A percentile compares a stretch with the other conserved stretches of the same genome.
phyloP scores from a whole-genome alignment of 495 filamentous ascomycete species.

The Xylaria acuta region DNA sequence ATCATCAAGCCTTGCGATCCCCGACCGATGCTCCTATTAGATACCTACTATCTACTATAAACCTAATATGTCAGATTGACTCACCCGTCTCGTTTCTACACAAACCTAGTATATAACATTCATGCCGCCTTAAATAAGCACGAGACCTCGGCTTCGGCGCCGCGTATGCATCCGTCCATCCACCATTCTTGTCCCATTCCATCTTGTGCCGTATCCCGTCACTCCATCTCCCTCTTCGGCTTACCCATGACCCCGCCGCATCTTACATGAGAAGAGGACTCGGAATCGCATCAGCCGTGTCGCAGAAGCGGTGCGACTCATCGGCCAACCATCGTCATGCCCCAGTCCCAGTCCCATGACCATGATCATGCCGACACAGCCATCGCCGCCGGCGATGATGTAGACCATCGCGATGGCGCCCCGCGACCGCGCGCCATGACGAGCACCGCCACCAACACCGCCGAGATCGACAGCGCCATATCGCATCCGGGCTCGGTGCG shows the following conservation, averaged over 20 bases:
- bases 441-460: constrained; percentile 55
- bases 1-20: constrained; percentile 12
- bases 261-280: background rate
- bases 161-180: constrained; percentile 13
- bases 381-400: constrained; percentile 28
- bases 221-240: background rate
- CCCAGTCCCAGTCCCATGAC: background rate
- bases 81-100: background rate
- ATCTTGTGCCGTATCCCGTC: background rate
- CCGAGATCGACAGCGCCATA: constrained; percentile 75
- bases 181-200: background rate
- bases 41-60: background rate
- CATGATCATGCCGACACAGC: constrained; percentile 8
- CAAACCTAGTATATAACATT: background rate
- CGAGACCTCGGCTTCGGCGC: constrained; percentile 6
- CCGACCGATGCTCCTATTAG: background rate
- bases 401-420: constrained; percentile 31
- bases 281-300: constrained; percentile 4
- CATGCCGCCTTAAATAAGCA: constrained; percentile 22
- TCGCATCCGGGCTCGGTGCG: constrained; percentile 82
- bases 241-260: background rate
- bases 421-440: constrained; percentile 43
- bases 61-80: constrained; percentile 19
- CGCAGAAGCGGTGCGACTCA: background rate
- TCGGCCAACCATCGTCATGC: constrained; percentile 6